Conservation (phyloP, 768 basidiomycete species). For the Lentinula raphanica region DNA sequence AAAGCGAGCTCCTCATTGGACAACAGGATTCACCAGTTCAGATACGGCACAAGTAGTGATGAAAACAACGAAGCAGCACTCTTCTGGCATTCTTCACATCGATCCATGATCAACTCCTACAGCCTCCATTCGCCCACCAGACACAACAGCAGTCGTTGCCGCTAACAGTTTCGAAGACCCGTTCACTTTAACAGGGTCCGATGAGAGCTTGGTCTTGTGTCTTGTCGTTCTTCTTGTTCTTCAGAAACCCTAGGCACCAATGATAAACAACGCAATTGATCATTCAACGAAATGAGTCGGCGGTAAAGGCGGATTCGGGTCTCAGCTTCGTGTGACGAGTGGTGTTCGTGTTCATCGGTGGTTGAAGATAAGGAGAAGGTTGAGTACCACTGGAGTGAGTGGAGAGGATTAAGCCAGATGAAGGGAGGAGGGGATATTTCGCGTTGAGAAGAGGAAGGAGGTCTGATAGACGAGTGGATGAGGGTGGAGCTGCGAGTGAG, state of each 20-base stretch:
- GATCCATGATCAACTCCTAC: too few species aligned
- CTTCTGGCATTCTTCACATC: too few species aligned
- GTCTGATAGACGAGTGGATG: slow-evolving; percentile 32
- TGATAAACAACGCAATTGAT: too few species aligned
- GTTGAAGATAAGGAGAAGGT: too few species aligned
- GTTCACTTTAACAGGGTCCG: slow-evolving; percentile 12
- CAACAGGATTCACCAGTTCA: too few species aligned
- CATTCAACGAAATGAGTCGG: too few species aligned
- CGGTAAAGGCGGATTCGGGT: too few species aligned
- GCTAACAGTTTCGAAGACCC: too few species aligned
- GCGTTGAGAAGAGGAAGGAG: slow-evolving; percentile 39
- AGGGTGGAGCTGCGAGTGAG: slow-evolving; percentile 39
- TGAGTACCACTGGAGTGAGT: slow-evolving; percentile 35
- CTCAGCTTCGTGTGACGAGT: too few species aligned
- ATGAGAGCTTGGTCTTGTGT: slow-evolving; percentile 53
- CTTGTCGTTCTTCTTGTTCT: too few species aligned
- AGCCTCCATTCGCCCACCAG: background rate
- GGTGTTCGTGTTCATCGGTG: slow-evolving; percentile 19
- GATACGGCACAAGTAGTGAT: background rate
- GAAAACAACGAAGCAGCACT: background rate
- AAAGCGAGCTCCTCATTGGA: too few species aligned
- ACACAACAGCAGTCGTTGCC: background rate
- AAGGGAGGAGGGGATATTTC: slow-evolving; percentile 43
- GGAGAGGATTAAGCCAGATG: slow-evolving; percentile 36
- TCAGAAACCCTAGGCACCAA: slow-evolving; percentile 66